These are phyloP conservation scores for Trichophyton schoenleinii DNA, from an alignment of 2,329 filamentous ascomycete species.

Conservation along the genomic window DNA sequence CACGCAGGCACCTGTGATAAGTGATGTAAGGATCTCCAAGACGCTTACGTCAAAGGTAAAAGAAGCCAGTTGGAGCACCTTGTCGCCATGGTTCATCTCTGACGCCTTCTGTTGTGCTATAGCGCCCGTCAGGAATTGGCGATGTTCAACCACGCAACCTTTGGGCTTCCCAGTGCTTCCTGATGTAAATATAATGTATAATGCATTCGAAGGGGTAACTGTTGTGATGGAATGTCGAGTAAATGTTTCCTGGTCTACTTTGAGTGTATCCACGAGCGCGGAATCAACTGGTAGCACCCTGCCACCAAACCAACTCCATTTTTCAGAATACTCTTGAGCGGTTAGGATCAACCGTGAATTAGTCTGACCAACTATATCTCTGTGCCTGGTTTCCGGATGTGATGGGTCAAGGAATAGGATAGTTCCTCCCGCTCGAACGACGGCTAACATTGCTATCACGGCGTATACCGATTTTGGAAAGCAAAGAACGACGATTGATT, in stretches of 20 bases:
- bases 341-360: conserved; percentile 23
- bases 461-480: conserved; percentile 34
- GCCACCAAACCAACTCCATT: not conserved
- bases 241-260: not conserved
- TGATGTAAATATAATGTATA: conserved; percentile 16
- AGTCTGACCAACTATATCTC: conserved; percentile 24
- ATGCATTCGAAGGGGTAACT: conserved; percentile 17
- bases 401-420: conserved; percentile 31
- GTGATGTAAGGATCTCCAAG: conserved; percentile 22
- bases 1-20: conserved; percentile 28
- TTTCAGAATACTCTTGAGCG: conserved; percentile 20
- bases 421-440: conserved; percentile 30
- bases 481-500: conserved; percentile 26
- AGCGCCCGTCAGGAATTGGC: conserved; percentile 32
- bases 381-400: conserved; percentile 26
- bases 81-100: conserved; percentile 20
- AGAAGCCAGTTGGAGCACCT: conserved; percentile 28
- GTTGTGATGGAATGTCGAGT: conserved; percentile 1
- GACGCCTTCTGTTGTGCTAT: conserved; percentile 16
- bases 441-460: conserved; percentile 28
- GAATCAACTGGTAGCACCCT: not conserved
- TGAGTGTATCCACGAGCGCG: conserved; percentile 3
- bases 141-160: conserved; percentile 46
- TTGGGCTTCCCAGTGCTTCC: conserved; percentile 26
- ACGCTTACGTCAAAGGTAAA: conserved; percentile 33